Percentiles rank a stretch among this genome's conserved stretches.
Conservation (phyloP, 441 rosid genomes). For the Erodium moschatum region DNA sequence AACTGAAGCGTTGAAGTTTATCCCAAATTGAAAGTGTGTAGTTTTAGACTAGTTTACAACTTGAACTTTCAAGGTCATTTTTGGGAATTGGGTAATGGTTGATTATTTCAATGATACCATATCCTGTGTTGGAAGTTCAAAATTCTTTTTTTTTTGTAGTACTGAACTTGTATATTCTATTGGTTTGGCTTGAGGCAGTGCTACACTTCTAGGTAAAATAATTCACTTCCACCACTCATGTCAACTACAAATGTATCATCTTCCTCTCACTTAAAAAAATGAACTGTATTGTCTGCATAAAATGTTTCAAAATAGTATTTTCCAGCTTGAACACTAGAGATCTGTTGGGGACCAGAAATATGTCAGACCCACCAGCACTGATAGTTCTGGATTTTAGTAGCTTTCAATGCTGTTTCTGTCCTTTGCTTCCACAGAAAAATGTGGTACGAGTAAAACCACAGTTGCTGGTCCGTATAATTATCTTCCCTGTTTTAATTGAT, state of each 20-base stretch:
- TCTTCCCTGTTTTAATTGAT: neutral
- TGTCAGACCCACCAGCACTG: conserved; percentile 10
- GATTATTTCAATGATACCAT: neutral
- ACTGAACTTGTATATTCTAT: neutral
- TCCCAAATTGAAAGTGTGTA: neutral
- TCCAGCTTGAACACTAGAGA: neutral
- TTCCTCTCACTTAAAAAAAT: neutral
- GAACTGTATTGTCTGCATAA: conserved; percentile 2
- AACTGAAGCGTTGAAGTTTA: neutral
- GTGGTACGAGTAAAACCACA: conserved; percentile 1
- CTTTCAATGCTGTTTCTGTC: conserved; percentile 6
- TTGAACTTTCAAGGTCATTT: neutral
- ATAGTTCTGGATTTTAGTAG: conserved; percentile 2
- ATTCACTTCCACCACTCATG: conserved; percentile 7
- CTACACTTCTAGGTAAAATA: neutral
- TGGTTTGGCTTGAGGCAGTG: conserved; percentile 1
- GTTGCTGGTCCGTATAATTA: neutral
- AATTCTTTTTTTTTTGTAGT: neutral
- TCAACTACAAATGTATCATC: neutral
- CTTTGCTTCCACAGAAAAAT: neutral
- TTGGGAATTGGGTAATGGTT: neutral
- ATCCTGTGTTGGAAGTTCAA: neutral
- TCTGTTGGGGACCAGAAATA: conserved; percentile 2
- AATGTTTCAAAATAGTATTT: neutral
- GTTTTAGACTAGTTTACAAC: neutral